Base-by-base conservation (phyloP, 2,329 filamentous ascomycete species). In the Albophoma yamanashiensis region DNA sequence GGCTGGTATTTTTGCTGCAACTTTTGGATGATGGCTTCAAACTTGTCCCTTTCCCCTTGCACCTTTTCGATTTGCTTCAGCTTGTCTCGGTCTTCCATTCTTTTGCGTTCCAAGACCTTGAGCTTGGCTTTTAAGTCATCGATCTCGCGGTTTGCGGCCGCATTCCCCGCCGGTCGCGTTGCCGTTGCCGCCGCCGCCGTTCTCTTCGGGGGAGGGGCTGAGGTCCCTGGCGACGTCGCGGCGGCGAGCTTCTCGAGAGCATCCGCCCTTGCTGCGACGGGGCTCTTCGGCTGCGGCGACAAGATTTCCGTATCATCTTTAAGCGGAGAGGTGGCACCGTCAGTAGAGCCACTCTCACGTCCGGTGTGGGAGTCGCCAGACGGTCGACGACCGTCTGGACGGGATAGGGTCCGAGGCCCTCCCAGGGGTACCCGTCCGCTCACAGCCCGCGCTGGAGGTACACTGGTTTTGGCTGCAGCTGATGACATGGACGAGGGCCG, bases 81-180 rank as follows among this genome's bases (percentile, higher is more conserved):
- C 69, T 91, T 90, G 66, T 97, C 92, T 25, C 91, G 84, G 68
- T 96, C 91, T 64, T 97, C 93, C 15, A 82, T 70, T 60, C 91
- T 81, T 72, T 96, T 96, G 67, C 93, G 90, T 71, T 99, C 92
- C 67, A 97, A 79, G 4, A 97, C 81, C 59, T 88, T 86, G 2
- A 97, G 77, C 71, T 96, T 97, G 0, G 91, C 87, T 70, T 96
- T 92, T 20, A 97, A 78, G 64, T 96, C 91, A 65, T 97, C 92
- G 25, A 93, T 85, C 68, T 95, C 89, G 63, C 88, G 81, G 27
- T 76, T 80, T 2, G 81, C 74, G 1, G 82, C 78, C 9, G 82
- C 80, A 60, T 74, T 78, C 3, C 75, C 76, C 15, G 78, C 78
- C 27, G 79, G 73, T 64, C 70, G 75, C 65, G 22, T 70, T 15